These are phyloP conservation scores for Syzygium jambos DNA, from an alignment of 345 rosid genomes.

Conservation along the genomic window DNA sequence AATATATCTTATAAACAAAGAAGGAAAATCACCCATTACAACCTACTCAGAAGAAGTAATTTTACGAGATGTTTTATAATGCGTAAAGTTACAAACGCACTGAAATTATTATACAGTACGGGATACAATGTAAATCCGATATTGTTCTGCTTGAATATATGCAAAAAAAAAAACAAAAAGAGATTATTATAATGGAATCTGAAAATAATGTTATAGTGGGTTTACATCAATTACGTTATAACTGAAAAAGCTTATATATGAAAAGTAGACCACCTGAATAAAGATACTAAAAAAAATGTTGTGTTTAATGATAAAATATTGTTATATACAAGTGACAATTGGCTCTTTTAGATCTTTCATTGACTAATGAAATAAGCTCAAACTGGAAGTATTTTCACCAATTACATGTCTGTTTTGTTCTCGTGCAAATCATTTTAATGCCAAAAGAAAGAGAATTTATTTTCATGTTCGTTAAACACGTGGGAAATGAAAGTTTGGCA, in stretches of 20 bases:
- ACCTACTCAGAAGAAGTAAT: not conserved
- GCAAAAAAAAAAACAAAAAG: not conserved
- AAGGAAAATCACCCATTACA: not conserved
- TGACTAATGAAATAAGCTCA: not conserved
- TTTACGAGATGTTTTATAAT: not conserved
- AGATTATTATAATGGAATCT: not conserved
- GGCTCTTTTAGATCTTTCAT: not conserved
- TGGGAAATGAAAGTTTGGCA: not conserved
- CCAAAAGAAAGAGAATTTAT: not conserved
- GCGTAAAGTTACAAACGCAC: not conserved
- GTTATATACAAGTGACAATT: not conserved
- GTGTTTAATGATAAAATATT: not conserved
- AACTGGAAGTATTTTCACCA: not conserved
- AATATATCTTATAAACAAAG: not conserved
- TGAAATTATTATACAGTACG: not conserved
- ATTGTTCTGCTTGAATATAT: not conserved
- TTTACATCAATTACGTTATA: not conserved
- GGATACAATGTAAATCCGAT: not conserved
- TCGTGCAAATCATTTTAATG: not conserved
- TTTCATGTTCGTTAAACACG: not conserved
- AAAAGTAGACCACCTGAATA: not conserved
- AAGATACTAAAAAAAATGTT: not conserved
- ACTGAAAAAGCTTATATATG: not conserved
- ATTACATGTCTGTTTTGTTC: not conserved
- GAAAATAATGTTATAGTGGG: not conserved